Evolutionary conservation across 148 eudicot genomes (phyloP), one percentile per base, ranked within the genome.

Genomic region (Polygonum aviculare): DNA sequence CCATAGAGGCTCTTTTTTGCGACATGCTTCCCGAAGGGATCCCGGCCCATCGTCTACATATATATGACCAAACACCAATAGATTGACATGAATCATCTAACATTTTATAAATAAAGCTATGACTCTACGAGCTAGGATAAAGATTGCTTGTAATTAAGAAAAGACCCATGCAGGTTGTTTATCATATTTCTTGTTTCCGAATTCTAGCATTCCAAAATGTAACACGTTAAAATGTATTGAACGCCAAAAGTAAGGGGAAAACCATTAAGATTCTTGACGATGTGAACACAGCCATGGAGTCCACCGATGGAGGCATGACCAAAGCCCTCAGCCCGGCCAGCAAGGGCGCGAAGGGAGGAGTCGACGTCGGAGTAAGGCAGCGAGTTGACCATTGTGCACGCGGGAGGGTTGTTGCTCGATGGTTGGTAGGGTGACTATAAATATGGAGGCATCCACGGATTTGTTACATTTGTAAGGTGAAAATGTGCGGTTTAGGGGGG

Each of bases 41-140:
- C 97, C 99, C 12, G 96, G 97, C 4, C 99, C 99, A 75, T 92
- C 97, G 77, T 95, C 97, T 92, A 26, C 31, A 72, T 7, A 44
- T 44, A 44, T 7, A 18, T 26, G 79, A 54, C 57, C 80, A 72
- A 12, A 15, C 0, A 36, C 21, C 21, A 70, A 70, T 12, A 70
- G 5, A 70, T 16, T 1, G 6, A 11, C 7, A 26, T 26, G 12
- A 63, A 22, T 35, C 39, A 21, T 63, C 47, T 44, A 44, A 10
- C 47, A 44, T 44, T 44, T 44, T 44, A 44, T 44, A 44, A 44
- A 10, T 1, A 7, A 44, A 1, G 1, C 47, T 6, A n/a, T n/a
- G n/a, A n/a, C n/a, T n/a, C n/a, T n/a, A 26, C 31, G 31, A 26
- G 31, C 47, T 1, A 44, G 47, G 47, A 44, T 7, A 44, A 44